phyloP scores from a whole-genome alignment of 768 basidiomycete species.

The Suillus spraguei region DNA sequence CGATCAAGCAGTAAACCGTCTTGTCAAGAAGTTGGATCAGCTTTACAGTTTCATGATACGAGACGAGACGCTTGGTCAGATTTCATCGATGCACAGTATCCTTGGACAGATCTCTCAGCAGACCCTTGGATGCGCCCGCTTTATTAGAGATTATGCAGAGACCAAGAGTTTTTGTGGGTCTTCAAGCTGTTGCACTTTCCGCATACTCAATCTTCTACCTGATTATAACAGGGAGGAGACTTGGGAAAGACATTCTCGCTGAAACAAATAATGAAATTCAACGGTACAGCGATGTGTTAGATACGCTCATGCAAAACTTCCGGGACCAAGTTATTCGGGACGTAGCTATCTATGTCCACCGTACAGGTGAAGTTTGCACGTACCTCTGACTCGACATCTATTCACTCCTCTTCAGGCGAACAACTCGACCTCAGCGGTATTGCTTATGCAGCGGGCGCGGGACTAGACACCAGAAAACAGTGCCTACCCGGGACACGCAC shows the following conservation, averaged over 20 bases:
- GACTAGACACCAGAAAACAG: too few species aligned
- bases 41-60: too few species aligned
- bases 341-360: background rate
- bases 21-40: too few species aligned
- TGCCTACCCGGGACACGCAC: too few species aligned
- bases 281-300: background rate
- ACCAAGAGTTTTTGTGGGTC: slow-evolving; percentile 26
- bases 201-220: background rate
- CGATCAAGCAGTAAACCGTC: too few species aligned
- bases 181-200: background rate
- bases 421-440: background rate
- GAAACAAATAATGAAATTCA: background rate
- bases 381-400: background rate
- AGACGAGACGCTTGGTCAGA: too few species aligned
- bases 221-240: slow-evolving; percentile 1
- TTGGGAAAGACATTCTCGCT: background rate
- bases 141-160: background rate
- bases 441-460: background rate
- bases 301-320: slow-evolving; percentile 2
- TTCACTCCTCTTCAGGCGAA: background rate
- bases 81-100: too few species aligned
- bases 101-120: too few species aligned
- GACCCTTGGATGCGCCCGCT: too few species aligned
- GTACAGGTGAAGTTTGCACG: slow-evolving; percentile 1
- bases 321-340: slow-evolving; percentile 6